Conservation (phyloP, 441 rosid species). For the Corymbia calophylla region DNA sequence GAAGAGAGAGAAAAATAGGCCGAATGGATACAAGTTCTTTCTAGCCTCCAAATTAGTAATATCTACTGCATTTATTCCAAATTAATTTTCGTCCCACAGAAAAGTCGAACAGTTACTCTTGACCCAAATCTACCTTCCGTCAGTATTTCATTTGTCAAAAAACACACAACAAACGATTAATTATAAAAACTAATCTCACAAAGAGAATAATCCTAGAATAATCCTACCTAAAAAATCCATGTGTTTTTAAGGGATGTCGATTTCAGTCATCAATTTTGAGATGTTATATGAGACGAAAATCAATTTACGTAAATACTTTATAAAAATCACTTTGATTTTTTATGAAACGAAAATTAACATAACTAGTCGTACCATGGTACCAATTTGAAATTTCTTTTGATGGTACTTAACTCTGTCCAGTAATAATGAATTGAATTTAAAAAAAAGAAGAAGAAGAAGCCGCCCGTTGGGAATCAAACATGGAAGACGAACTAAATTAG, state of each 20-base stretch:
- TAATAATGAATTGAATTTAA: background rate
- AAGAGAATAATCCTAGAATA: background rate
- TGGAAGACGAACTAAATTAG: background rate
- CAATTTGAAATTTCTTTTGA: background rate
- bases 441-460: background rate
- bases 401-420: background rate
- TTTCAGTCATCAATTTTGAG: background rate
- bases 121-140: background rate
- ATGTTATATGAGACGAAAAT: background rate
- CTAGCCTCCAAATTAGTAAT: background rate
- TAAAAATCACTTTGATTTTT: background rate
- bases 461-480: background rate
- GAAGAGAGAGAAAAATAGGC: background rate
- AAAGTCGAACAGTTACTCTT: background rate
- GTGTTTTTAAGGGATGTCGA: too few relatives aligned
- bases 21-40: rapidly evolving
- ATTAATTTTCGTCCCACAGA: background rate
- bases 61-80: background rate
- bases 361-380: background rate
- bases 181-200: background rate
- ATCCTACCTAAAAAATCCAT: too few relatives aligned
- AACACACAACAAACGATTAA: too few relatives aligned
- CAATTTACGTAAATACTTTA: too few relatives aligned
- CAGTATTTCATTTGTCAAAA: background rate
- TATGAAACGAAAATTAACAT: background rate